phyloP scores from a whole-genome alignment of 106 monocot species.

The Dendrobium catenatum region DNA sequence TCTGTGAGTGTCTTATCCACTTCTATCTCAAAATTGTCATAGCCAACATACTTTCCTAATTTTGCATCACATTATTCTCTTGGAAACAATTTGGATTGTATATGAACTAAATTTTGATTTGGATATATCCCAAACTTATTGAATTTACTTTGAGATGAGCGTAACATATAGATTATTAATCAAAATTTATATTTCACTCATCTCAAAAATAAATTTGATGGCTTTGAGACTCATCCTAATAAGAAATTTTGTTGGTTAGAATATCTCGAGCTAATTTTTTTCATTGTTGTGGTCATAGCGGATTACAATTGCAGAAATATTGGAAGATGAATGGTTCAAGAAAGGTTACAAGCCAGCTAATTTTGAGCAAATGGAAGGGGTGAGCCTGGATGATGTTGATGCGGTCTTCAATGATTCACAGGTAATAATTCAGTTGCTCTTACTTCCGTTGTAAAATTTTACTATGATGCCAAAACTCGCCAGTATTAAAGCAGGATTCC shows the following conservation, averaged over 20 bases:
- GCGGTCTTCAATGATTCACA: constrained; percentile 78
- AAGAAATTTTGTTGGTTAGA: not conserved
- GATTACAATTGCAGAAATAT: constrained; percentile 61
- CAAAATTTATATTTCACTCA: too few relatives aligned
- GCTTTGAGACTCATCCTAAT: too few relatives aligned
- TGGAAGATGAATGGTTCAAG: constrained; percentile 85
- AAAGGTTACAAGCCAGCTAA: constrained; percentile 61
- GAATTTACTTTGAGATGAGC: too few relatives aligned
- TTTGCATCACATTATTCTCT: too few relatives aligned
- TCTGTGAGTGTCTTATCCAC: constrained; percentile 28
- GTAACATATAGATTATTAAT: too few relatives aligned
- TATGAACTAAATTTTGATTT: too few relatives aligned
- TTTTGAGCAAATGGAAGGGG: constrained; percentile 50
- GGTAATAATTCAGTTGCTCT: constrained; percentile 23
- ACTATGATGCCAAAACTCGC: not conserved
- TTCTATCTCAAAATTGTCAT: not conserved
- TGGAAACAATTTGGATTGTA: too few relatives aligned
- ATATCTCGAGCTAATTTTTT: not conserved
- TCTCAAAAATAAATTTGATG: too few relatives aligned
- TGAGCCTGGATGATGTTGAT: constrained; percentile 77
- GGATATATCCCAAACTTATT: too few relatives aligned
- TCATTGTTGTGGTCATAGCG: constrained; percentile 36
- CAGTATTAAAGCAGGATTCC: not conserved
- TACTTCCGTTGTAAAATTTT: not conserved
- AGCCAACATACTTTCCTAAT: too few relatives aligned